These are phyloP conservation scores for Akanthomyces muscarius DNA, from an alignment of 2,329 filamentous ascomycete genomes.

Conservation along the genomic window DNA sequence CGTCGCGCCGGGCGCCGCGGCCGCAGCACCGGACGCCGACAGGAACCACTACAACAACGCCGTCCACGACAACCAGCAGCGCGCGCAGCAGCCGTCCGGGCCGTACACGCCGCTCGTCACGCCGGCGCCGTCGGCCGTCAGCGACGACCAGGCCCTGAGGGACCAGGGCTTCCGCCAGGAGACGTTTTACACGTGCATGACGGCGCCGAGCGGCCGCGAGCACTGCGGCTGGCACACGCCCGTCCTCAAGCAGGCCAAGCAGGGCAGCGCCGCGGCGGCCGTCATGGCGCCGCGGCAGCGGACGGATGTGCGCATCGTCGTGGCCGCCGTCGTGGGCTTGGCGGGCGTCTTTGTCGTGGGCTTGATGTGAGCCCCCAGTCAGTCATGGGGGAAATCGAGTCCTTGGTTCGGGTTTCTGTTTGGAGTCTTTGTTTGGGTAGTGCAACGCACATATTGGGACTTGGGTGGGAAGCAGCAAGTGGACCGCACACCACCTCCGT, in stretches of 20 bases:
- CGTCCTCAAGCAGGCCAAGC: slow-evolving; percentile 25
- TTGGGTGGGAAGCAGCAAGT: too few species aligned
- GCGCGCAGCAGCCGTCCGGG: neutral
- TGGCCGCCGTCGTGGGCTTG: slow-evolving; percentile 21
- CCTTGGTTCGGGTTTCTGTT: too few species aligned
- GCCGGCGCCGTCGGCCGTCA: slow-evolving; percentile 30
- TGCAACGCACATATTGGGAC: neutral
- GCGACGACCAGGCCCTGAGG: slow-evolving; percentile 28
- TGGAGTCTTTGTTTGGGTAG: neutral
- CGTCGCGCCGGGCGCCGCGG: neutral
- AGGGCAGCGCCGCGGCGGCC: slow-evolving; percentile 9
- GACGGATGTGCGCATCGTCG: slow-evolving; percentile 24
- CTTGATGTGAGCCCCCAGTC: slow-evolving; percentile 21
- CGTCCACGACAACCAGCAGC: slow-evolving; percentile 6
- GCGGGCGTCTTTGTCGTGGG: slow-evolving; percentile 26
- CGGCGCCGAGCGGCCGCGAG: slow-evolving; percentile 25
- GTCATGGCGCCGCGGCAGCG: slow-evolving; percentile 8
- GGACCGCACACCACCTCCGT: too few species aligned
- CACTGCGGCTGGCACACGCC: slow-evolving; percentile 37
- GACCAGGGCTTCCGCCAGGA: slow-evolving; percentile 31
- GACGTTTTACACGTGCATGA: slow-evolving; percentile 34
- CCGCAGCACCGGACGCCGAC: neutral
- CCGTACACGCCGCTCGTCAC: slow-evolving; percentile 30
- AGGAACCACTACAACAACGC: slow-evolving; percentile 1
- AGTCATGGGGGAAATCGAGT: too few species aligned